Evolutionary conservation across 208 protist genomes (phyloP).

Genomic region (Leishmania martiniquensis): DNA sequence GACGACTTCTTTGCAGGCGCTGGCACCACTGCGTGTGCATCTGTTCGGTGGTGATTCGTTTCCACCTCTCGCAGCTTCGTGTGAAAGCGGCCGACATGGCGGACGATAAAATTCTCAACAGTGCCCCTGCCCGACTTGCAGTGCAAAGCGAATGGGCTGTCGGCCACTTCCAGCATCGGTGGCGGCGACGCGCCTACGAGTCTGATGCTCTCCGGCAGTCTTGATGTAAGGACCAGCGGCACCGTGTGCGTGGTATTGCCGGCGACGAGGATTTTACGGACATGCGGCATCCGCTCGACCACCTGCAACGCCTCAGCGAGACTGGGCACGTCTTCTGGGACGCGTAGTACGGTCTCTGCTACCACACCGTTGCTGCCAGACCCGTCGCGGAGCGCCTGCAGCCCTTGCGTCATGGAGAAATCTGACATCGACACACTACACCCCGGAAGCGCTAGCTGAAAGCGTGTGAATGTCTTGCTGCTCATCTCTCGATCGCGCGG

Average conservation of each 20-base stretch:
- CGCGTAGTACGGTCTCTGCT: conserved; percentile 43
- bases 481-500: conserved; percentile 27
- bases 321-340: conserved; percentile 63
- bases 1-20: conserved; percentile 44
- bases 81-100: conserved; percentile 47
- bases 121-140: conserved; percentile 64
- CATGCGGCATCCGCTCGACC: conserved; percentile 50
- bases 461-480: conserved; percentile 32
- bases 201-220: conserved; percentile 65
- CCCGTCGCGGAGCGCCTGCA: conserved; percentile 13
- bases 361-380: conserved; percentile 15
- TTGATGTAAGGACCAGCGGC: conserved; percentile 50
- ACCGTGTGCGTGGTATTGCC: conserved; percentile 49
- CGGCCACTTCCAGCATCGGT: conserved; percentile 67
- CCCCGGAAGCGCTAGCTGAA: conserved; percentile 37
- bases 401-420: conserved; percentile 34
- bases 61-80: conserved; percentile 10
- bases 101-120: conserved; percentile 82
- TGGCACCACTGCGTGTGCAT: neutral
- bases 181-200: conserved; percentile 72
- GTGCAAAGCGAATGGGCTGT: conserved; percentile 52
- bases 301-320: conserved; percentile 47
- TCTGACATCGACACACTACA: conserved; percentile 50
- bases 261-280: conserved; percentile 68
- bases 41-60: conserved; percentile 5